Evolutionary conservation across 768 basidiomycete species (phyloP), one percentile per base, ranked within the genome.

Genomic region (Phanerodontia chrysosporium): DNA sequence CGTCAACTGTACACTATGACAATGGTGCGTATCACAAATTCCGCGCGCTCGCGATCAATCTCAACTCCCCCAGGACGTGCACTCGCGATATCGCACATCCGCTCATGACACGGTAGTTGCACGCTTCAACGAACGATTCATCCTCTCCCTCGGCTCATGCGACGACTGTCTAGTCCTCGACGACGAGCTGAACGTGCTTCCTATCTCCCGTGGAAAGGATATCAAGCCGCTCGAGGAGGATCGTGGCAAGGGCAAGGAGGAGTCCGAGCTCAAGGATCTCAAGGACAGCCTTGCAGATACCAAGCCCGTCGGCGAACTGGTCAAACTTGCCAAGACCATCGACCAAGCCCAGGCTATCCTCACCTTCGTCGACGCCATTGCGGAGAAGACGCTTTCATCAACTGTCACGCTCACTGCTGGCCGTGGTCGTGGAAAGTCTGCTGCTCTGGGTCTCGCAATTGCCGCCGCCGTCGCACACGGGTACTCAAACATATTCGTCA

Each of bases 111-210:
- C 87, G 6, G 89, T 95, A 29, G 79, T 87, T n/a, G 92, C 97
- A 0, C 85, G 97, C 27, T 99, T 99, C 78, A 99, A 99, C 73
- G 97, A 99, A 71, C 90, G 97, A 12, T 99, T 99, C 74, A 98
- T 99, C 66, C 83, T 99, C 18, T 99, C 97, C 21, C 85, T 99
- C 21, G 94, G 94, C 24, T 90, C 92, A 18, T 98, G 93, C 68
- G 79, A 87, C 8, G 92, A 96, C 69, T 98, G 96, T 66, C 80
- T 99, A 1, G 86, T 98, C 25, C 82, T 99, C 51, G 97, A 99
- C 68, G 97, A 99, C 68, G 97, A 99, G 72, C 84, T 99, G 45
- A 98, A 98, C 69, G 95, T 98, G 13, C 83, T 99, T 7, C 97
- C 97, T 3, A 86, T 99, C 22, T 98, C 95, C 3, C 87, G 87